A percentile compares a stretch with the other conserved stretches of the same genome.
These are phyloP conservation scores for Dryadomyces quercivorus DNA, from an alignment of 2,329 filamentous ascomycete genomes.

Conservation along the genomic window DNA sequence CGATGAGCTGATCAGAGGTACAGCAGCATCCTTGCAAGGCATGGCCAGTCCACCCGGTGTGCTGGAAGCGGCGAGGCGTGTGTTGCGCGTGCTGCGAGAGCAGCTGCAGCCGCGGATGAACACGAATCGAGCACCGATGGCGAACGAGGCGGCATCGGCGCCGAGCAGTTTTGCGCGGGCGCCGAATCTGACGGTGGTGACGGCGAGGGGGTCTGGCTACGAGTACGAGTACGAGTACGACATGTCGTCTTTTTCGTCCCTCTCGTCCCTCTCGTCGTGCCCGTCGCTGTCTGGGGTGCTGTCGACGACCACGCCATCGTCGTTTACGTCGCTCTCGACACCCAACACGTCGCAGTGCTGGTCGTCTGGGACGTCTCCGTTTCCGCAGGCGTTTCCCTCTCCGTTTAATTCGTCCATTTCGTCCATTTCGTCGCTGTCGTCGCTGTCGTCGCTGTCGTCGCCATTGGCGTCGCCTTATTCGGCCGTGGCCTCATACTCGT, in stretches of 20 bases:
- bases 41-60: slow-evolving; percentile 3
- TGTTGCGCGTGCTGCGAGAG: slow-evolving; percentile 1
- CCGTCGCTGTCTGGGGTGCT: not conserved
- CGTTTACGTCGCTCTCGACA: slow-evolving; percentile 4
- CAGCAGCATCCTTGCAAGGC: slow-evolving; percentile 1
- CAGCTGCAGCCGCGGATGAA: not conserved
- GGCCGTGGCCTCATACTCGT: not conserved
- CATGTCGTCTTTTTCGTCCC: not conserved
- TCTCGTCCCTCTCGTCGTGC: slow-evolving; percentile 6
- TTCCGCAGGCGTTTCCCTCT: not conserved
- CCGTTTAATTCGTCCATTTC: slow-evolving; percentile 4
- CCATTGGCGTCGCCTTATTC: not conserved
- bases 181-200: not conserved
- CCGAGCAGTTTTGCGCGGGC: not conserved
- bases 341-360: slow-evolving; percentile 6
- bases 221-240: not conserved
- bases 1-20: slow-evolving; percentile 6
- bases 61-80: slow-evolving; percentile 6
- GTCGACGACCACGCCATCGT: slow-evolving; percentile 5
- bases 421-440: not conserved
- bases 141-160: not conserved
- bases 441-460: not conserved
- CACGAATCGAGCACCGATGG: not conserved
- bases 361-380: slow-evolving; percentile 1
- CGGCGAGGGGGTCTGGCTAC: not conserved